Base-by-base conservation (phyloP, 2,329 filamentous ascomycete genomes). In the Penicillium sp. region DNA sequence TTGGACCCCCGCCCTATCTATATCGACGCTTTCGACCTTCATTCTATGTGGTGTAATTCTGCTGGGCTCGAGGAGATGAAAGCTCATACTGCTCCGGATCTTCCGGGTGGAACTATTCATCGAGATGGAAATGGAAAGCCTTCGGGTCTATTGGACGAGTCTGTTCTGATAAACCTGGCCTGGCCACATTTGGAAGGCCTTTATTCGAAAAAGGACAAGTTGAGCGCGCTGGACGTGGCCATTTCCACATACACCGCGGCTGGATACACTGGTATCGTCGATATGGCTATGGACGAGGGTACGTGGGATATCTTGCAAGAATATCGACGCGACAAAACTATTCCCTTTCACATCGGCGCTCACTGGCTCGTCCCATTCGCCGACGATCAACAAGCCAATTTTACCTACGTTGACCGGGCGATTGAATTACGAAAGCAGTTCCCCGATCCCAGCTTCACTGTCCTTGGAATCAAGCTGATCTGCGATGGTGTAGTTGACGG, bases 281-380 rank as follows among this genome's bases (percentile, higher is more conserved):
- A 81, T 45, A 81, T 81, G 79, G 79, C 78, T 20, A 81, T 80
- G 77, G 78, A 81, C 51, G 78, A 81, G 31, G 70, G 71, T 22
- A 71, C 72, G 1, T 82, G 79, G 79, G 74, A 74, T 42, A 71
- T 77, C 0, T 61, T 81, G 22, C 66, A 75, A 3, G 64, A 71
- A 6, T 67, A 79, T 22, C 71, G 69, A n/a, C 60, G 65, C n/a
- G 63, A 71, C 1, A 71, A 72, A 1, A 46, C 59, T 2, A 59
- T 79, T 4, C 74, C 76, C 0, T 67, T 81, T 27, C 73, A 78
- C 6, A 67, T 82, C 14, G 78, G 76, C 7, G 77, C 73, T 12
- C 75, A 81, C 58, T 81, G 79, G 79, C 71, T 79, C 48, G 77
- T 82, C 27, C 67, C 72, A 9, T 79, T 76, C 8, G 71, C 74